Percentiles rank a stretch among this genome's conserved stretches.
These are phyloP conservation scores for Flaveria floridana DNA, from an alignment of 140 eudicot species.

Conservation along the genomic window DNA sequence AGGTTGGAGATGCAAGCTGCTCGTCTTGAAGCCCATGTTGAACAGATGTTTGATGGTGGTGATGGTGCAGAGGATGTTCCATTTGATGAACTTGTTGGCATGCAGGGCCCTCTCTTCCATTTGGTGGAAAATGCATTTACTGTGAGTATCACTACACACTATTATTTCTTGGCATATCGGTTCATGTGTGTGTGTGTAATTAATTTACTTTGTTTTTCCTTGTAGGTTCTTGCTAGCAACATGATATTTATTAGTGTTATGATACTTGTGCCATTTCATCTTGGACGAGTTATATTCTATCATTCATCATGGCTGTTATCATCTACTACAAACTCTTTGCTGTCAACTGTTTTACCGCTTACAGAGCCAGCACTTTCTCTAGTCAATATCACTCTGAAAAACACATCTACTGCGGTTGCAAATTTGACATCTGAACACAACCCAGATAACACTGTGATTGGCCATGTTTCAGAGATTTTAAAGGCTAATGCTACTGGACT, in stretches of 20 bases:
- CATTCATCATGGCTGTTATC: slow-evolving; percentile 66
- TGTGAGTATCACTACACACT: slow-evolving; percentile 40
- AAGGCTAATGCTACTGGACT: slow-evolving; percentile 51
- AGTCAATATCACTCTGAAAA: slow-evolving; percentile 72
- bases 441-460: slow-evolving; percentile 38
- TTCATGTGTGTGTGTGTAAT: background rate
- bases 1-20: slow-evolving; percentile 97
- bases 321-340: slow-evolving; percentile 61
- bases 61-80: slow-evolving; percentile 99
- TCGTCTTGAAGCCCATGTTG: slow-evolving; percentile 93
- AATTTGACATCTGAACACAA: slow-evolving; percentile 59
- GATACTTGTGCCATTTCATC: slow-evolving; percentile 78
- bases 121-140: slow-evolving; percentile 95
- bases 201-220: background rate
- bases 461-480: slow-evolving; percentile 54
- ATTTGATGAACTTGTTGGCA: slow-evolving; percentile 94
- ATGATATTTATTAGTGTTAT: slow-evolving; percentile 87
- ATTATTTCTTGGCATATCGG: slow-evolving; percentile 1
- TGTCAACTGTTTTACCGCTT: slow-evolving; percentile 69
- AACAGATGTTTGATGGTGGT: slow-evolving; percentile 92
- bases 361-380: slow-evolving; percentile 75
- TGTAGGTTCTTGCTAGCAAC: slow-evolving; percentile 97
- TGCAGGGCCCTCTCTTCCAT: slow-evolving; percentile 98
- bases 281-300: slow-evolving; percentile 68
- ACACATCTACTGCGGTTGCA: slow-evolving; percentile 53